Evolutionary conservation across 179 eudicot genomes (phyloP), one percentile per base, ranked within the genome.

Genomic region (Heliamphora pulchella): DNA sequence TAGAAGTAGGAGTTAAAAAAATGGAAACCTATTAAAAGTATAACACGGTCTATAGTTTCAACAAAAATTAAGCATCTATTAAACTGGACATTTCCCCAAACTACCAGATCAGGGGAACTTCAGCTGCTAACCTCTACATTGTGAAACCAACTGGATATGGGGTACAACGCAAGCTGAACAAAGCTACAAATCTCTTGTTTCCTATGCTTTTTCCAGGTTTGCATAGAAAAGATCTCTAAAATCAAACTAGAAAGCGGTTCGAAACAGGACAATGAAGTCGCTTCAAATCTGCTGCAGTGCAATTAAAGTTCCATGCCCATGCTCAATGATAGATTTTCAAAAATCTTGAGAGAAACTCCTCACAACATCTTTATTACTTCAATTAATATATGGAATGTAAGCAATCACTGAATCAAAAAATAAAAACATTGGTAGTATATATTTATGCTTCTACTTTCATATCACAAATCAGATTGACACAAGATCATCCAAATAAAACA

Each of bases 161-260:
- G 58, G 41, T 7, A 73, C 39, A 7, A 11, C n/a, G 22, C 18
- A 48, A 72, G 61, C 46, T 72, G 43, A 11, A 10, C 61, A 20
- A 11, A 22, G 46, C 9, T 31, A 20, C 76, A 73, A 2, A 11
- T 14, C 62, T 58, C 22, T 47, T 9, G 8, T 51, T 41, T 73
- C 15, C 10, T 8, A 9, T 48, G n/a, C 7, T 8, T 7, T 9
- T 41, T 71, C 17, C 75, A 71, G 57, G 58, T 71, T 71, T 71
- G 75, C 75, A 48, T 3, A 71, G 55, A 71, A 39, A 71, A 48
- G 55, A 47, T n/a, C 15, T 8, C 8, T 71, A n/a, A 17, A 47
- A 70, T 47, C 55, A 71, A 71, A 71, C 57, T 47, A 71, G 75
- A 71, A 48, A 47, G 55, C 48, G 75, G 57, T 71, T 71, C 20